A percentile compares a stretch with the other conserved stretches of the same genome.
Evolutionary conservation across 306 rosid genomes (phyloP).

Genomic region (Alnus glutinosa): DNA sequence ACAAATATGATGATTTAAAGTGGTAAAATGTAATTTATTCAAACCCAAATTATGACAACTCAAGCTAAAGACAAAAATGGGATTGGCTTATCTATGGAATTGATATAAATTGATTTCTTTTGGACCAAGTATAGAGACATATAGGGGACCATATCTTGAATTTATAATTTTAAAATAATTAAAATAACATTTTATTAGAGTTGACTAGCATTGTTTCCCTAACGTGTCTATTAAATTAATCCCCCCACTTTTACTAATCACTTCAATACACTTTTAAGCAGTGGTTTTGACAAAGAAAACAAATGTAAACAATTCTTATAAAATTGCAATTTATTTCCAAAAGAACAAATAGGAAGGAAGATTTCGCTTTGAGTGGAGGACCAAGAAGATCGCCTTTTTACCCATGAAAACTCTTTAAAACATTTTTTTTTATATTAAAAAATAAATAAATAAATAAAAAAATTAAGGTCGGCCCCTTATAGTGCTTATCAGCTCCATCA

Average conservation of each 20-base stretch:
- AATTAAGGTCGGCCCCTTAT: slow-evolving; percentile 34
- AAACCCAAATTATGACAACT: not conserved
- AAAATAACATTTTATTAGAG: not conserved
- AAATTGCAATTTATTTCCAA: not conserved
- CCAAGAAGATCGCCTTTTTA: slow-evolving; percentile 7
- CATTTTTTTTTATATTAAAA: not conserved
- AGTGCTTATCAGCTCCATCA: slow-evolving; percentile 32
- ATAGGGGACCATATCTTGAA: not conserved
- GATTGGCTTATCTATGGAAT: not conserved
- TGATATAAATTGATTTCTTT: not conserved
- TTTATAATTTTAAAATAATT: not conserved
- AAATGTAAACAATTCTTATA: not conserved
- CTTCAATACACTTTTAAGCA: not conserved
- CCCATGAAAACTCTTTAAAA: not conserved
- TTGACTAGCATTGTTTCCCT: not conserved
- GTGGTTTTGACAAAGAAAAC: not conserved
- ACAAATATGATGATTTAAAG: not conserved
- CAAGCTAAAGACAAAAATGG: not conserved
- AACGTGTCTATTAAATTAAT: not conserved
- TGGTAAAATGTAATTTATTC: not conserved
- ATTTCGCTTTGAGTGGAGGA: slow-evolving; percentile 4
- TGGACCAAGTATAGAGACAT: not conserved
- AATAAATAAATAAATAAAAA: slow-evolving; percentile 8
- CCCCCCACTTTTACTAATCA: not conserved
- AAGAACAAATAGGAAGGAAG: not conserved